phyloP scores from a whole-genome alignment of 805 yeast species.

The Nakazawaea holstii region DNA sequence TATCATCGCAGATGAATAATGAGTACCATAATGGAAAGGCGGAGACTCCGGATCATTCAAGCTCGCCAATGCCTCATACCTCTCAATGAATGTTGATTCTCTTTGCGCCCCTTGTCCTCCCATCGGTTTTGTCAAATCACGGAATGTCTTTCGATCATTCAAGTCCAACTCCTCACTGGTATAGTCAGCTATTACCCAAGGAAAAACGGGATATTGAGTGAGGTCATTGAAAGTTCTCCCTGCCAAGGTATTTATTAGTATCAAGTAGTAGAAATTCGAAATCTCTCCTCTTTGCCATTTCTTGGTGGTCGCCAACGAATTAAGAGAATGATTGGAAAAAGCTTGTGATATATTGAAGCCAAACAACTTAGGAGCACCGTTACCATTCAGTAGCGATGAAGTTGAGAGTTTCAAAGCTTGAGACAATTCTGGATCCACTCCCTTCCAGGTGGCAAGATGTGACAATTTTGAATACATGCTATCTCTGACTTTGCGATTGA shows the following conservation, averaged over 20 bases:
- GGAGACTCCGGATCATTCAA: conserved; percentile 56
- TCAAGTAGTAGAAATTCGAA: conserved; percentile 77
- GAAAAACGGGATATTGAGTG: conserved; percentile 88
- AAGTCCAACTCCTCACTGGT: conserved; percentile 67
- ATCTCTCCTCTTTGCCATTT: conserved; percentile 76
- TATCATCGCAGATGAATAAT: conserved; percentile 91
- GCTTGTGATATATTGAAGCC: conserved; percentile 32
- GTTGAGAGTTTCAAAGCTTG: conserved; percentile 49
- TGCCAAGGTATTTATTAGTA: conserved; percentile 76
- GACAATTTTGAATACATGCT: conserved; percentile 43
- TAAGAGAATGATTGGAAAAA: conserved; percentile 27
- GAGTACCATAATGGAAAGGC: conserved; percentile 90
- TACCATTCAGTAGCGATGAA: neutral
- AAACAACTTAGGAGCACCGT: conserved; percentile 9
- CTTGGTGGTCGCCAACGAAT: conserved; percentile 46
- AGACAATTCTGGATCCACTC: conserved; percentile 49
- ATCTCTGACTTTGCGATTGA: conserved; percentile 50
- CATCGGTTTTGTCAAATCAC: conserved; percentile 87
- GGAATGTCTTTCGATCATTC: conserved; percentile 49
- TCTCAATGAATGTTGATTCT: conserved; percentile 57
- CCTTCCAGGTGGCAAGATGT: conserved; percentile 41
- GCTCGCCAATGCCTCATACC: conserved; percentile 66
- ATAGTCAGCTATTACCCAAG: conserved; percentile 87
- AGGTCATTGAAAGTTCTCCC: conserved; percentile 87
- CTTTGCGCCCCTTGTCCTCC: conserved; percentile 73